Evolutionary conservation across 495 filamentous ascomycete species (phyloP), one percentile per base, ranked within the genome.

Genomic region (Rhizodiscina lignyota): DNA sequence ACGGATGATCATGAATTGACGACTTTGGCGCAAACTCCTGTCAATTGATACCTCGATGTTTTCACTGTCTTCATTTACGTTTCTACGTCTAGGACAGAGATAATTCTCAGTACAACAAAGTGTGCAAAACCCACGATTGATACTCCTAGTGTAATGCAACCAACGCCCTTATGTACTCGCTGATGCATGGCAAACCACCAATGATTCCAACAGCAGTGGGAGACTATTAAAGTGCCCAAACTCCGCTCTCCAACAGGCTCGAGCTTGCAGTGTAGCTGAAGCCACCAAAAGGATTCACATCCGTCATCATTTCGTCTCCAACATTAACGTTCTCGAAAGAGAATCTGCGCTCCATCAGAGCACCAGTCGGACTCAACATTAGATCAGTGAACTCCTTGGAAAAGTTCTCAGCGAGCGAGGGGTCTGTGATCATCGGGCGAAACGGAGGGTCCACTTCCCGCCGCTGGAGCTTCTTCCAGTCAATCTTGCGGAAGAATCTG

Each of bases 401-500:
- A 56, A 97, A 97, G 55, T 96, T 96, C 68, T 97, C 89, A 1
- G 89, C 89, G 5, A 93, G 63, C 47, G 86, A 83, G 0, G 91
- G 91, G 47, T 96, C 83, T 0, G 89, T 94, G 41, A 97, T 82
- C 41, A 94, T 59, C 2, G 89, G 89, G 48, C 77, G 67, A 43
- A 97, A 94, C 0, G 89, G 89, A 3, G 89, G 75, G 30, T 76
- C 70, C 32, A 92, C 35, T 49, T 94, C 82, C 29, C 87, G 66
- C 26, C 66, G 63, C 33, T 77, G 82, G 11, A 97, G 66, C 34
- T 68, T 70, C 51, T 68, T 72, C 89, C 89, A 97, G 61, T 97
- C 77, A 47, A 96, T 85, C 59, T 83, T 87, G 36, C 81, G 70
- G 69, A 97, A 97, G 64, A 97, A 96, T 15, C 89, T 75, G 48